phyloP scores from a whole-genome alignment of 352 stramenopile species.

The Globisporangium sylvaticum region DNA sequence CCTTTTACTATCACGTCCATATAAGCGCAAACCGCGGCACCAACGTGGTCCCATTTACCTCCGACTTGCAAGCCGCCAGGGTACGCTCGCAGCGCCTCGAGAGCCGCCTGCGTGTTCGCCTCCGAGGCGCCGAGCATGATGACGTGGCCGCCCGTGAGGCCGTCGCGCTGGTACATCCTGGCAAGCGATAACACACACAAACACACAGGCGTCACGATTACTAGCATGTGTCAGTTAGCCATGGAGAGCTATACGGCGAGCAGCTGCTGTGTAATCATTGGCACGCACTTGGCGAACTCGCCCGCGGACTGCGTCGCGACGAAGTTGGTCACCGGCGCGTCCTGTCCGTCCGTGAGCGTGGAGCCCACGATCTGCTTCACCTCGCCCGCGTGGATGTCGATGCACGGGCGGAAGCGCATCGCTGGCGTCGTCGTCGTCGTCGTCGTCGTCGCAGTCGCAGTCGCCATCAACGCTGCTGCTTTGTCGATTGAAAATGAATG shows the following conservation, averaged over 20 bases:
- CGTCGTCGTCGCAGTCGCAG: conserved; percentile 3
- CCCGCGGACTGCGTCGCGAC: conserved; percentile 65
- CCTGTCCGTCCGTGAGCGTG: conserved; percentile 90
- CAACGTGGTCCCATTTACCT: conserved; percentile 36
- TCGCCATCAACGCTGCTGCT: not conserved
- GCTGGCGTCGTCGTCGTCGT: not conserved
- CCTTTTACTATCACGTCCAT: not conserved
- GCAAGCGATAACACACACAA: not conserved
- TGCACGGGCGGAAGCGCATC: conserved; percentile 98
- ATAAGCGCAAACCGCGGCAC: not conserved
- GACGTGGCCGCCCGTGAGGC: conserved; percentile 93
- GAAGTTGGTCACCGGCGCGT: conserved; percentile 91
- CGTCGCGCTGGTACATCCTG: conserved; percentile 91
- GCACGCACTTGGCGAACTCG: conserved; percentile 66
- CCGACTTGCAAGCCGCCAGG: conserved; percentile 94
- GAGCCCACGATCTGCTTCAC: conserved; percentile 99
- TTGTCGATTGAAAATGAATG: not conserved
- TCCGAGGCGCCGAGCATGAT: conserved; percentile 96
- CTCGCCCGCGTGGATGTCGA: conserved; percentile 96
- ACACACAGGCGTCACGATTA: not conserved
- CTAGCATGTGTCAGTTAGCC: not conserved
- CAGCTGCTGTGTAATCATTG: not conserved
- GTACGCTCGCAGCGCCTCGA: conserved; percentile 86
- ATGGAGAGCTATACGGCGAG: not conserved
- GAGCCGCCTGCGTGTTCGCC: conserved; percentile 89